Base-by-base conservation (phyloP, 192 early-diverging fungal genomes). In the Phlyctochytrium bullatum region DNA sequence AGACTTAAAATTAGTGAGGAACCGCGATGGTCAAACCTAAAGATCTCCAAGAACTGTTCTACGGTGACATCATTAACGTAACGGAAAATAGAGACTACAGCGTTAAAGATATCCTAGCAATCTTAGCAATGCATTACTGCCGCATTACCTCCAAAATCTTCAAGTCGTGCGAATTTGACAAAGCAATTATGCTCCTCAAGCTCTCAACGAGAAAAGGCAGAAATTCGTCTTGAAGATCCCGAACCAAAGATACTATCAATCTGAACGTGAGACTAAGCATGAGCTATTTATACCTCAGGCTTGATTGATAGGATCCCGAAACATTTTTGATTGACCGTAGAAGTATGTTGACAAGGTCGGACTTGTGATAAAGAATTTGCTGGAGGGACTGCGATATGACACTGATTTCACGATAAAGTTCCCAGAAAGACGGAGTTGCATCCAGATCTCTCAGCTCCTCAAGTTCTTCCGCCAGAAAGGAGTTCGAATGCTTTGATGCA, bases 221-320 rank as follows among this genome's bases (percentile, higher is more conserved):
- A 23, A 96, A 85, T 66, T 98, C 96, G 2, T 89, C 89, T 76
- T 94, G 91, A n/a, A 99, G 77, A 76, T 99, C 97, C 60, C 84
- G 88, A 14, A 92, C 89, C 53, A 99, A 76, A 29, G 90, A 81
- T n/a, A 88, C 88, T 0, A 87, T 79, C 64, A 98, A 73, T 61
- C 91, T 88, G 57, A 34, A 66, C 27, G n/a, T n/a, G n/a, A n/a
- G n/a, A n/a, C n/a, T n/a, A n/a, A n/a, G n/a, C n/a, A n/a, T n/a
- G n/a, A n/a, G n/a, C n/a, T n/a, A n/a, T n/a, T n/a, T n/a, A n/a
- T n/a, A n/a, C n/a, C n/a, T n/a, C n/a, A n/a, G n/a, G n/a, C n/a
- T n/a, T n/a, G n/a, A n/a, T n/a, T n/a, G n/a, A n/a, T n/a, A n/a
- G n/a, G n/a, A n/a, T n/a, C n/a, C n/a, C n/a, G n/a, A n/a, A n/a